Base-by-base conservation (phyloP, 2,329 filamentous ascomycete genomes). In the Nothophoma quercina region DNA sequence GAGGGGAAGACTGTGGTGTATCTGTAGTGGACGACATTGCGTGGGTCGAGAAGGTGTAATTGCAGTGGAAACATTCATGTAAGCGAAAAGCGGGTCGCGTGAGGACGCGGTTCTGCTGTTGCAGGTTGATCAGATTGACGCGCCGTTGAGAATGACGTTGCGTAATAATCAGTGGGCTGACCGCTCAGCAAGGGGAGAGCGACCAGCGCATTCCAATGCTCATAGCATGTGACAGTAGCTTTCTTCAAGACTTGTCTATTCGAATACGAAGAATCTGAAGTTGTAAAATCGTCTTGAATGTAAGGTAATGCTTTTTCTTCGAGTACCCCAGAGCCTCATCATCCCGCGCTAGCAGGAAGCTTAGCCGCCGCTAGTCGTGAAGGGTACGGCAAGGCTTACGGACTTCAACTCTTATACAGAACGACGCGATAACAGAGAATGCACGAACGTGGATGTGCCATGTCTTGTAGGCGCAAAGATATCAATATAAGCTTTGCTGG, bases 11-110 rank as follows among this genome's bases (percentile, higher is more conserved):
- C 12, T 54, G 53, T 19, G 53, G 32, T 13, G 63, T 42, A 26
- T 65, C 60, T 58, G 63, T 38, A 34, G 65, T 51, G 42, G 54
- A 58, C 50, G 70, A 60, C 71, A 74, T 74, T 55, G 61, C 55
- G 30, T 30, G 28, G 34, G 21, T 25, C 16, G 23, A 18, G n/a
- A 22, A 7, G 18, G 16, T 34, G 34, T 21, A 26, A 39, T 49
- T 40, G 51, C 50, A 48, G 50, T 53, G 43, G 33, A 32, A n/a
- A 21, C 39, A 29, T 30, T 50, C 51, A 55, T 49, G 44, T 50
- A 55, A 55, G 60, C 58, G 47, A 65, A 63, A 62, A 59, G 63
- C 60, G 64, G 64, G 62, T 63, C 64, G 56, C 49, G 58, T 63
- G 59, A 53, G 59, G 51, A 50, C 43, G 61, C 52, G 26, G 45